Conservation (phyloP, 495 filamentous ascomycete genomes). For the Penicillium coffeae region DNA sequence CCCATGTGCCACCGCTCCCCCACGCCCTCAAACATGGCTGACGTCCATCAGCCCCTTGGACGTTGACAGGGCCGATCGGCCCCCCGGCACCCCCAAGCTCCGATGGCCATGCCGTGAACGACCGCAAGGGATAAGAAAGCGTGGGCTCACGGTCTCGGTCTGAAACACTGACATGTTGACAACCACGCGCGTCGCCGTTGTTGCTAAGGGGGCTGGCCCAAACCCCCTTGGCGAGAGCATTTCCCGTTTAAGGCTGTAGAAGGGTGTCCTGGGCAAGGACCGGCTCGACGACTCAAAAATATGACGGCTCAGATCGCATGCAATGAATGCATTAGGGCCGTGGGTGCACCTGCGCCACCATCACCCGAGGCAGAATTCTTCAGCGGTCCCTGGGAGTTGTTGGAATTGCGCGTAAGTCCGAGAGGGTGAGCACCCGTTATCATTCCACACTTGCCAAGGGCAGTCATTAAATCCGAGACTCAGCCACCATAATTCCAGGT, state of each 20-base stretch:
- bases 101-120: slow-evolving; percentile 12
- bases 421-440: neutral
- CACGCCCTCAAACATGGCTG: neutral
- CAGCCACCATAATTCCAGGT: neutral
- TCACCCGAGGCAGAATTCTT: slow-evolving; percentile 13
- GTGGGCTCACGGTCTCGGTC: slow-evolving; percentile 1
- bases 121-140: slow-evolving; percentile 15
- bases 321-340: no score
- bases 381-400: no score
- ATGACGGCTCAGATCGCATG: slow-evolving; percentile 30
- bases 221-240: neutral
- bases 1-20: neutral
- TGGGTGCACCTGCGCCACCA: slow-evolving; percentile 14
- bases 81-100: slow-evolving; percentile 4
- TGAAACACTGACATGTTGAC: slow-evolving; percentile 20
- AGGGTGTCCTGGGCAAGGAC: neutral
- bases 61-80: slow-evolving; percentile 21
- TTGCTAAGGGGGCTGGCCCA: neutral
- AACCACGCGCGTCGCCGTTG: slow-evolving; percentile 11
- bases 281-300: slow-evolving; percentile 8
- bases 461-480: neutral
- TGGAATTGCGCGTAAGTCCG: neutral
- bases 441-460: slow-evolving; percentile 16
- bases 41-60: slow-evolving; percentile 8
- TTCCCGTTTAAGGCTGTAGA: neutral